These are phyloP conservation scores for Plectosphaerella plurivora DNA, from an alignment of 2,329 filamentous ascomycete genomes.

Conservation along the genomic window DNA sequence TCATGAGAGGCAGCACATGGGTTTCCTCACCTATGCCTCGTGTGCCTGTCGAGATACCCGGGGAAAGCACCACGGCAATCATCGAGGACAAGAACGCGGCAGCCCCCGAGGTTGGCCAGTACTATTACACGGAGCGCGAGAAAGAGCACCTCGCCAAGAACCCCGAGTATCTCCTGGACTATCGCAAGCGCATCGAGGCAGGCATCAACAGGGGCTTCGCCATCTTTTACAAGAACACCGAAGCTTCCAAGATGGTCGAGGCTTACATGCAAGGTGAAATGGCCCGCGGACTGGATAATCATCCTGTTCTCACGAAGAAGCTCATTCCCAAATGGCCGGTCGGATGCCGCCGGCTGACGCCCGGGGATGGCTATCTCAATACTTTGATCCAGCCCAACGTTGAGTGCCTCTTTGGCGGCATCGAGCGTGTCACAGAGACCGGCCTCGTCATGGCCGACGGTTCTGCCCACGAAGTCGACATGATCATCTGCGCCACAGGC, in stretches of 20 bases:
- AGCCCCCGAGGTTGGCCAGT: background rate
- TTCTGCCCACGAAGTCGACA: background rate
- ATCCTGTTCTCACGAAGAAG: background rate
- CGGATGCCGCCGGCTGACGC: background rate
- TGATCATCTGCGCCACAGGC: background rate
- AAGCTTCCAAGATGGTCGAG: conserved; percentile 13
- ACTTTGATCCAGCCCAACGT: background rate
- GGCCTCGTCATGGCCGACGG: background rate
- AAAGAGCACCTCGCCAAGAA: background rate
- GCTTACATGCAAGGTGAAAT: conserved; percentile 11
- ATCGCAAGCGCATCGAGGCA: conserved; percentile 21
- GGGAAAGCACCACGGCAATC: background rate
- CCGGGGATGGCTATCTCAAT: background rate
- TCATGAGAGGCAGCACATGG: background rate
- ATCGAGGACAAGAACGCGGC: background rate
- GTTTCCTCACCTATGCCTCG: background rate
- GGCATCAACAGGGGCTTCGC: conserved; percentile 14
- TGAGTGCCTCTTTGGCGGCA: background rate
- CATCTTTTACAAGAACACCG: conserved; percentile 1
- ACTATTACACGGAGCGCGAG: background rate
- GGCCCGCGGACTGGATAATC: conserved; percentile 5
- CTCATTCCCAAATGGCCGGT: background rate
- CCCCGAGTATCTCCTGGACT: conserved; percentile 15
- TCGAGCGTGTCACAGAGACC: background rate
- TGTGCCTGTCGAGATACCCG: background rate